Percentiles rank a stretch among this genome's conserved stretches.
phyloP scores from a whole-genome alignment of 768 basidiomycete species.

The Collybiopsis luxurians region DNA sequence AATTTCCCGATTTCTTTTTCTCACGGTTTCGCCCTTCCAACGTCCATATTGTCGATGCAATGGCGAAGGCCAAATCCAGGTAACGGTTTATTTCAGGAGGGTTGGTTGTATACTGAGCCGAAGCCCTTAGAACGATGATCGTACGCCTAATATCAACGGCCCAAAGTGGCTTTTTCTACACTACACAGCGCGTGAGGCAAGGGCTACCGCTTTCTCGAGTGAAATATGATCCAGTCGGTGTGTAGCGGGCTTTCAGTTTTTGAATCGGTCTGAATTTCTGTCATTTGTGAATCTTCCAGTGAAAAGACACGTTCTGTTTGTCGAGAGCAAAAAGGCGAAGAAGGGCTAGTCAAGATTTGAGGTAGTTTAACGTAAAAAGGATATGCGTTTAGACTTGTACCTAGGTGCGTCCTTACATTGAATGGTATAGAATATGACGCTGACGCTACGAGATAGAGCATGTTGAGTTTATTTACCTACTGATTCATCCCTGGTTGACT shows the following conservation, averaged over 20 bases:
- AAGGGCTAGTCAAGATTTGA: conserved; percentile 42
- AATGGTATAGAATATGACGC: too few relatives aligned
- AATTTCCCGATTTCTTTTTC: background rate
- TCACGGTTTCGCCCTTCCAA: background rate
- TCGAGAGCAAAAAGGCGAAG: conserved; percentile 75
- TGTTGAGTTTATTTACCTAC: too few relatives aligned
- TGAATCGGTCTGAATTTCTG: too few relatives aligned
- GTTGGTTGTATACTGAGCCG: background rate
- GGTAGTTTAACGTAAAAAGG: too few relatives aligned
- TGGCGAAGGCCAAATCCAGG: conserved; percentile 19
- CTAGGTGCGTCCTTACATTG: too few relatives aligned
- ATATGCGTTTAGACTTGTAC: too few relatives aligned
- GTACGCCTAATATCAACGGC: conserved; percentile 89
- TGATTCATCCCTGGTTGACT: too few relatives aligned
- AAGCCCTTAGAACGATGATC: conserved; percentile 63
- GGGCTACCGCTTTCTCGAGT: conserved; percentile 82
- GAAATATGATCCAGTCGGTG: conserved; percentile 88
- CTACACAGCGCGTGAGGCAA: conserved; percentile 69
- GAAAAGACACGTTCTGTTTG: conserved; percentile 69
- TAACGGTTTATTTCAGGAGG: background rate
- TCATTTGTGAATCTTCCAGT: too few relatives aligned
- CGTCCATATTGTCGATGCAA: background rate
- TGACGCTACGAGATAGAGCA: too few relatives aligned
- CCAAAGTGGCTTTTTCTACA: conserved; percentile 91
- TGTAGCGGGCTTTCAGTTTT: conserved; percentile 23